phyloP scores from a whole-genome alignment of 1,139 yeast species.

The Tardiomyces depauwii region DNA sequence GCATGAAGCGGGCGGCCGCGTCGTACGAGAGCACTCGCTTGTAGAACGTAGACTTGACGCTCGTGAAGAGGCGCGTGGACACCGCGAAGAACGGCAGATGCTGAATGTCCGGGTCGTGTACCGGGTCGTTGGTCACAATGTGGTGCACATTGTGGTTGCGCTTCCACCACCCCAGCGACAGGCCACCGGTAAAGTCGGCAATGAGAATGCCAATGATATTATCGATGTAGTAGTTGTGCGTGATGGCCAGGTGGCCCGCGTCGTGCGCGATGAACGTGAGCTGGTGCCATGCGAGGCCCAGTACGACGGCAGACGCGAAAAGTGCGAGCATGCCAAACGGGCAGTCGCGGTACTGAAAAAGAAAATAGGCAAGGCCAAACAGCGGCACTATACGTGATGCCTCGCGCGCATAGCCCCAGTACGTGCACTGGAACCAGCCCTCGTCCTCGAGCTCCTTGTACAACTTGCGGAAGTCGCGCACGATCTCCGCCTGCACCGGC shows the following conservation, averaged over 20 bases:
- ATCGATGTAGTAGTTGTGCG: constrained; percentile 73
- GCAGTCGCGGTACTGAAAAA: constrained; percentile 24
- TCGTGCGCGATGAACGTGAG: constrained; percentile 82
- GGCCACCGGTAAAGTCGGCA: constrained; percentile 78
- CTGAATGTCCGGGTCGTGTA: constrained; percentile 90
- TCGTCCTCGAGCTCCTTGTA: constrained; percentile 44
- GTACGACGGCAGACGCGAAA: constrained; percentile 45
- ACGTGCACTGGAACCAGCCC: constrained; percentile 63
- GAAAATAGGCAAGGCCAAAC: constrained; percentile 33
- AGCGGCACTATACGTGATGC: constrained; percentile 46
- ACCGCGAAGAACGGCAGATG: constrained; percentile 89
- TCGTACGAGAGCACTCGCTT: constrained; percentile 59
- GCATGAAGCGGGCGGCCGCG: constrained; percentile 42
- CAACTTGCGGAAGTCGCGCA: constrained; percentile 47
- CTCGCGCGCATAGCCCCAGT: constrained; percentile 61
- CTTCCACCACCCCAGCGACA: constrained; percentile 93
- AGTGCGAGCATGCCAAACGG: constrained; percentile 16
- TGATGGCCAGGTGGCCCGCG: constrained; percentile 76
- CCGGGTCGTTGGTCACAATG: constrained; percentile 78
- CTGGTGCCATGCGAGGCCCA: constrained; percentile 87
- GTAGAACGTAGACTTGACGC: constrained; percentile 71
- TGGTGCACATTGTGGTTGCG: constrained; percentile 88
- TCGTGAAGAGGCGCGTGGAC: constrained; percentile 53
- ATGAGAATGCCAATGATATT: constrained; percentile 60
- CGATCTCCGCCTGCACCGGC: constrained; percentile 47